Base-by-base conservation (phyloP, 1,284 basidiomycete species). In the Ceratobasidium sp. region DNA sequence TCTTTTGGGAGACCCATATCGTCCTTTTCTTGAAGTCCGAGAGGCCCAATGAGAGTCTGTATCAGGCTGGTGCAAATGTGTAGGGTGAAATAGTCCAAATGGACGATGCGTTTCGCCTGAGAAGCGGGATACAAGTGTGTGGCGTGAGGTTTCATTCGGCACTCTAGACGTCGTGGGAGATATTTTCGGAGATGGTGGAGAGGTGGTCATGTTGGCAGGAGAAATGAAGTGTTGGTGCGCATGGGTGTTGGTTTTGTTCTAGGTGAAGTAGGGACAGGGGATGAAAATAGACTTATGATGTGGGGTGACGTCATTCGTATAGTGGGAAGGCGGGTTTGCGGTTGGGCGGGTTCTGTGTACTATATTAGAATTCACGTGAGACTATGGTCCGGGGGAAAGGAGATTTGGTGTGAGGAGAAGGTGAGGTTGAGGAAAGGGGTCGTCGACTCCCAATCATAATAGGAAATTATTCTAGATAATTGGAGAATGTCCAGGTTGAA, bases 241-340 rank as follows among this genome's bases (percentile, higher is more conserved):
- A 4, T 11, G 36, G 11, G 36, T 41, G 36, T 41, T n/a, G n/a
- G n/a, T 41, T 41, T 41, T 41, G 36, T 41, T 41, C 36, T 5
- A 41, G 11, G 36, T 41, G 36, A 41, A 41, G 36, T 11, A 11
- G 15, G 31, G 22, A 7, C 24, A 41, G 45, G 33, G 59, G 2
- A 62, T 14, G 22, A 62, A 62, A 62, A 62, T 62, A 62, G 59
- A 27, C 31, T 57, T 36, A 59, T 36, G 56, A 59, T 51, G 31
- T 6, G 9, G 36, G 29, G 6, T 59, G 29, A 59, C 56, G 56
- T 59, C 56, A 59, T 11, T 19, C 56, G 29, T 27, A 36, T 59
- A 41, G 36, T 59, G 56, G 7, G 56, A 36, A 36, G 14, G 33
- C 19, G 31, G 36, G 11, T 41, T 11, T 41, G 11, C 36, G 36